Evolutionary conservation across 2,329 filamentous ascomycete species (phyloP), one percentile per base, ranked within the genome.

Genomic region (Aspergillus tamarii): DNA sequence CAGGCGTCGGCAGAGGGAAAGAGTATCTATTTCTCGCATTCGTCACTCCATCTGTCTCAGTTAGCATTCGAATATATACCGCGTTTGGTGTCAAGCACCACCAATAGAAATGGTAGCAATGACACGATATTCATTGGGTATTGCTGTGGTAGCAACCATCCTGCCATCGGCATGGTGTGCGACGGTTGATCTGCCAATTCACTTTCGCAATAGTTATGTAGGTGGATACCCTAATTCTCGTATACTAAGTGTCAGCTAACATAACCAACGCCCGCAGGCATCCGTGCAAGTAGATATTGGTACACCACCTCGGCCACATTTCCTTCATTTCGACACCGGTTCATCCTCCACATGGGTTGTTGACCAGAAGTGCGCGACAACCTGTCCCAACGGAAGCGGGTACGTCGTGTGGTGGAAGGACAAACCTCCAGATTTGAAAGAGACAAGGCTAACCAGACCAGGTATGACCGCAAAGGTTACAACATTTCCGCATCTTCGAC

Each of bases 291-390:
- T 57, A 9, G 28, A 43, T 16, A 57, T 57, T 7, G 54, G 54
- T 3, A 45, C 54, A 1, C 54, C 54, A 9, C 3, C 36, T 14
- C 54, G 45, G 30, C 8, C 54, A n/a, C 28, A 57, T 23, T 26
- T 57, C n/a, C 54, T 57, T 4, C 54, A 43, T 45, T 57, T 57
- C 9, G 54, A 57, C 28, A 57, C 54, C 9, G 54, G 54, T 26
- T 57, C 54, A 30, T 30, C 54, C 1, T 43, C 54, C 12, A n/a
- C 54, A 45, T 57, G 54, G 54, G 23, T 57, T 3, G 41, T 43
- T 43, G 54, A 57, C 54, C 39, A 57, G 54, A 43, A 16, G 14
- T 57, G 54, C 21, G 36, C 36, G 14, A 21, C n/a, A 6, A 30
- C 54, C 5, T 57, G 54, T 30, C 14, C 16, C 1, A 57, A 57